Percentiles rank a stretch among this genome's conserved stretches.
phyloP scores from a whole-genome alignment of 2,329 filamentous ascomycete genomes.

The Botrytis fragariae region DNA sequence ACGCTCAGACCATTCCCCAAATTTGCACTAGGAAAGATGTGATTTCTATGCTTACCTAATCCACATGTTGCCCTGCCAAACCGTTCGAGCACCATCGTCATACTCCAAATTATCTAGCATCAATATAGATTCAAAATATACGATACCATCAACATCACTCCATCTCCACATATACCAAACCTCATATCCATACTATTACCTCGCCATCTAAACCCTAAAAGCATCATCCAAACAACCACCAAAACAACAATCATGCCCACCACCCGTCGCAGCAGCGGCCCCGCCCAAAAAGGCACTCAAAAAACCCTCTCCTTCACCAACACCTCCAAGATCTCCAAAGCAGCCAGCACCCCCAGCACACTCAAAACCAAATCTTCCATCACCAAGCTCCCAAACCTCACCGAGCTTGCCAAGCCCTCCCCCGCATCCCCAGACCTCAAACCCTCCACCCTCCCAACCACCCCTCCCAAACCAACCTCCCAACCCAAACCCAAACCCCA shows the following conservation, averaged over 20 bases:
- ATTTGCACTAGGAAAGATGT: neutral
- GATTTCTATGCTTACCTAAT: neutral
- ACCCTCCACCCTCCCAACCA: neutral
- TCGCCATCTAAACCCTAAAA: neutral
- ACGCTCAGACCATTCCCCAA: neutral
- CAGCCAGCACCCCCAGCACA: constrained; percentile 39
- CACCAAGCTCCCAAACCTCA: neutral
- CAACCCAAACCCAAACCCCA: constrained; percentile 27
- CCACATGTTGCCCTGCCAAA: constrained; percentile 11
- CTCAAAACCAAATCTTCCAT: neutral
- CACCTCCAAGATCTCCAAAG: constrained; percentile 57
- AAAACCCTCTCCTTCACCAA: constrained; percentile 64
- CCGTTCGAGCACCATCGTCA: neutral
- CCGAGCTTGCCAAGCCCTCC: constrained; percentile 15
- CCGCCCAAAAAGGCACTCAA: constrained; percentile 42
- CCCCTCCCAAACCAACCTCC: neutral
- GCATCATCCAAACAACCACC: constrained; percentile 15
- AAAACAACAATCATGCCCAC: constrained; percentile 16
- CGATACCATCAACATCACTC: neutral
- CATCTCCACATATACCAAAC: no score
- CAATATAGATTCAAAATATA: neutral
- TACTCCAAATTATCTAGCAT: neutral
- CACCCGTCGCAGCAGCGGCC: constrained; percentile 42
- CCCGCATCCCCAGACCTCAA: constrained; percentile 7
- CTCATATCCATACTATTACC: neutral